Percentiles rank a stretch among this genome's conserved stretches.
Conservation (phyloP, 2,329 filamentous ascomycete genomes). For the Hypoxylon rubiginosum region DNA sequence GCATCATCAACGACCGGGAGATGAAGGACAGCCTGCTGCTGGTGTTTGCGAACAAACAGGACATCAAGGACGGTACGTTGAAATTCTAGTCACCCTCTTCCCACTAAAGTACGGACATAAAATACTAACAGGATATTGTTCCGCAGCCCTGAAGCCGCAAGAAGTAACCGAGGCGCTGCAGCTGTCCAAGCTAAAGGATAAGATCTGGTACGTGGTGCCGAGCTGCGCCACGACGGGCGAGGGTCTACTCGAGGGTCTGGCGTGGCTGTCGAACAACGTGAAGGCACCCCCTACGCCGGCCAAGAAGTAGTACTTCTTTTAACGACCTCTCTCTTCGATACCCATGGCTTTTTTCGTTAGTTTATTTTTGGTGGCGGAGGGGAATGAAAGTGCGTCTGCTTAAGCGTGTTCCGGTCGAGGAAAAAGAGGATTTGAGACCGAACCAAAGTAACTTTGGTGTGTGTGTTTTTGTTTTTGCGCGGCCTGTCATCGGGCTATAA, state of each 20-base stretch:
- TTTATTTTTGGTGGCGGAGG: conserved; percentile 30
- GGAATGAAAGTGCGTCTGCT: neutral
- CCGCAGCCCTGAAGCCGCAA: conserved; percentile 80
- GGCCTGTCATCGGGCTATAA: neutral
- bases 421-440: neutral
- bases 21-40: conserved; percentile 95
- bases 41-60: conserved; percentile 99
- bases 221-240: conserved; percentile 86
- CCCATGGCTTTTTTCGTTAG: conserved; percentile 24
- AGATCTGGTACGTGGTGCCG: conserved; percentile 87
- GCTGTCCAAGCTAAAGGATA: conserved; percentile 82
- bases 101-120: neutral
- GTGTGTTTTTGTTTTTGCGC: neutral
- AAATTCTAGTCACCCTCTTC: neutral
- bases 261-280: conserved; percentile 88
- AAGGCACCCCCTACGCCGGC: conserved; percentile 71
- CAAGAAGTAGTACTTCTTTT: conserved; percentile 63
- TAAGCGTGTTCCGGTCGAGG: neutral
- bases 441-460: neutral
- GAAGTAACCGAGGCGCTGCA: conserved; percentile 84
- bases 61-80: conserved; percentile 81
- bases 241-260: conserved; percentile 83
- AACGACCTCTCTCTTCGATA: conserved; percentile 31
- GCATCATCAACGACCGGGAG: conserved; percentile 97
- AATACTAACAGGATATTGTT: conserved; percentile 26